Evolutionary conservation across 1,139 yeast genomes (phyloP).

Genomic region (Candida anutae): DNA sequence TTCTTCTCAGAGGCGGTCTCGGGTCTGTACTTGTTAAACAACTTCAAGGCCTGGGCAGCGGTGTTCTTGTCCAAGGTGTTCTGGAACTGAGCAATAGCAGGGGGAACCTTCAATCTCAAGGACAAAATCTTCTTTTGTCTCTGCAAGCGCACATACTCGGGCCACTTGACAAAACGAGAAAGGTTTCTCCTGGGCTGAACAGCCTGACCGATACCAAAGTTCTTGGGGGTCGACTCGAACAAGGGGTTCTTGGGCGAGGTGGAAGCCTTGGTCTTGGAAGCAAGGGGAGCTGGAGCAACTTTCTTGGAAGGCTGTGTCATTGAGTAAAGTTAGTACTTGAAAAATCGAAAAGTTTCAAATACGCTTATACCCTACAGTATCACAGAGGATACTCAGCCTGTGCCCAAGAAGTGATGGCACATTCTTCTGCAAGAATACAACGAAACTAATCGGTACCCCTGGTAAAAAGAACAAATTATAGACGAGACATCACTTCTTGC

Average conservation of each 20-base stretch:
- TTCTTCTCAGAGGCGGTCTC: conserved; percentile 96
- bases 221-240: conserved; percentile 81
- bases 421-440: conserved; percentile 8
- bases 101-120: conserved; percentile 97
- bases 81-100: conserved; percentile 94
- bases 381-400: conserved; percentile 37
- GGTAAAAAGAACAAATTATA: conserved; percentile 1
- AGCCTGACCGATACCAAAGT: conserved; percentile 94
- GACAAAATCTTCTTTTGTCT: conserved; percentile 96
- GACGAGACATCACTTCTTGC: conserved; percentile 22
- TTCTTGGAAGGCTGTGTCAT: conserved; percentile 62
- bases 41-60: conserved; percentile 92
- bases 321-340: conserved; percentile 41
- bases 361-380: conserved; percentile 35
- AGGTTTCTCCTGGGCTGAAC: conserved; percentile 95
- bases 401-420: conserved; percentile 34
- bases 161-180: conserved; percentile 96
- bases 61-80: conserved; percentile 96
- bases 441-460: background rate
- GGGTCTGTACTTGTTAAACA: conserved; percentile 97
- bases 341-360: conserved; percentile 22
- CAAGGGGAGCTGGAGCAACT: conserved; percentile 46
- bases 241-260: conserved; percentile 44
- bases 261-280: conserved; percentile 26
- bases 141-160: conserved; percentile 92